Evolutionary conservation across 2,329 filamentous ascomycete genomes (phyloP).

Genomic region (Arthrobotrys iridis): DNA sequence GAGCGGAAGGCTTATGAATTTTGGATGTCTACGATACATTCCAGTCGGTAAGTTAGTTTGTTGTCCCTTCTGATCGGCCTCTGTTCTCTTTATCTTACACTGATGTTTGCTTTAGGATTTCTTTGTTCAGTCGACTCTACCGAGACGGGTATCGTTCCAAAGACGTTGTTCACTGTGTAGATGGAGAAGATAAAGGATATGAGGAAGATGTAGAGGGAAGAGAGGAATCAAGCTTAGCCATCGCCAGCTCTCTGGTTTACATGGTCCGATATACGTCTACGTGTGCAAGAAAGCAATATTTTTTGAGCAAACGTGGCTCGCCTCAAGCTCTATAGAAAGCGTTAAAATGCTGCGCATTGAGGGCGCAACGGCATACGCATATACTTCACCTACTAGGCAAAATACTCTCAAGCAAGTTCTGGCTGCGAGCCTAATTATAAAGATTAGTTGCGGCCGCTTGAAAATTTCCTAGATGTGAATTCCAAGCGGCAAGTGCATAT

Average conservation of each 20-base stretch:
- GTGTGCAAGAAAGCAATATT: background rate
- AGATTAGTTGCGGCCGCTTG: too few relatives aligned
- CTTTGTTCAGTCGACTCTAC: background rate
- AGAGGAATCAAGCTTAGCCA: background rate
- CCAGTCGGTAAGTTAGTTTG: background rate
- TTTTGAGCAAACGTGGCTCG: background rate
- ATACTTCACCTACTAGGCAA: too few relatives aligned
- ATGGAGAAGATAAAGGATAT: too few relatives aligned
- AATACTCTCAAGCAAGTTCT: too few relatives aligned
- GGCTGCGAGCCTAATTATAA: too few relatives aligned
- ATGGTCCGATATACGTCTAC: background rate
- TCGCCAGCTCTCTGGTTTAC: background rate
- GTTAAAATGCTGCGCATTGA: background rate
- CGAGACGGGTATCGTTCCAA: background rate
- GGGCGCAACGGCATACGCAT: too few relatives aligned
- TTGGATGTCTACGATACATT: background rate
- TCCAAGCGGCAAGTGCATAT: too few relatives aligned
- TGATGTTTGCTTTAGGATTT: background rate
- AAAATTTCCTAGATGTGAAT: too few relatives aligned
- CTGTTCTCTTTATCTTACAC: background rate
- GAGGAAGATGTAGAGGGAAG: background rate
- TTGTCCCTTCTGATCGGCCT: background rate
- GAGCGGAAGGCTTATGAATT: too few relatives aligned
- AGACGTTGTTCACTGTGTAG: background rate
- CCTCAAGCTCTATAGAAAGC: background rate